These are phyloP conservation scores for Ustulina deusta DNA, from an alignment of 2,329 filamentous ascomycete genomes.

Conservation along the genomic window DNA sequence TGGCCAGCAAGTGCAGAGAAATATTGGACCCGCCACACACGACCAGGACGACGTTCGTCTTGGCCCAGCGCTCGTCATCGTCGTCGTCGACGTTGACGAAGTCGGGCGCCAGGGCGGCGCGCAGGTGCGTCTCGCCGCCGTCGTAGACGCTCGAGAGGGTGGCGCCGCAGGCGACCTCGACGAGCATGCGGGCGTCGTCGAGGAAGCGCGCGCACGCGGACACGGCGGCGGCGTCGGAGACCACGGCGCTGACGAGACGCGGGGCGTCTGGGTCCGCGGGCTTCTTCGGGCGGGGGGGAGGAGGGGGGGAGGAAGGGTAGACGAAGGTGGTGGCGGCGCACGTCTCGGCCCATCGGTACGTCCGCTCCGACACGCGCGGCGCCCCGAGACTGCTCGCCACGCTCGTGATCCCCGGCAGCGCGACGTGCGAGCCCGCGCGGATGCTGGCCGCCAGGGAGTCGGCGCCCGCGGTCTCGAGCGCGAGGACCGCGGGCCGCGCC, in stretches of 20 bases:
- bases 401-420: constrained; percentile 77
- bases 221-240: constrained; percentile 82
- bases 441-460: constrained; percentile 76
- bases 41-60: constrained; percentile 82
- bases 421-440: constrained; percentile 66
- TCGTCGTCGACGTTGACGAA: no score
- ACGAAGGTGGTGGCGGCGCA: constrained; percentile 28
- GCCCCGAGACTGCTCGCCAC: constrained; percentile 81
- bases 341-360: constrained; percentile 71
- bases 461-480: constrained; percentile 81
- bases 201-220: constrained; percentile 80
- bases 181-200: constrained; percentile 83
- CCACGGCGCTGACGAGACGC: constrained; percentile 67
- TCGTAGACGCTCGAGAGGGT: constrained; percentile 77
- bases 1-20: constrained; percentile 69
- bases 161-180: constrained; percentile 88
- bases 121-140: constrained; percentile 64
- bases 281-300: background rate
- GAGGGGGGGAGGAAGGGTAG: background rate
- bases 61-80: constrained; percentile 68
- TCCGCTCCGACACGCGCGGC: constrained; percentile 74
- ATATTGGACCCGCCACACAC: constrained; percentile 85
- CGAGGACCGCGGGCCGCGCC: constrained; percentile 67
- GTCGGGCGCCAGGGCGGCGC: constrained; percentile 68
- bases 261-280: constrained; percentile 41